Conservation (phyloP, 1,284 basidiomycete species). For the Xanthoconium separans region DNA sequence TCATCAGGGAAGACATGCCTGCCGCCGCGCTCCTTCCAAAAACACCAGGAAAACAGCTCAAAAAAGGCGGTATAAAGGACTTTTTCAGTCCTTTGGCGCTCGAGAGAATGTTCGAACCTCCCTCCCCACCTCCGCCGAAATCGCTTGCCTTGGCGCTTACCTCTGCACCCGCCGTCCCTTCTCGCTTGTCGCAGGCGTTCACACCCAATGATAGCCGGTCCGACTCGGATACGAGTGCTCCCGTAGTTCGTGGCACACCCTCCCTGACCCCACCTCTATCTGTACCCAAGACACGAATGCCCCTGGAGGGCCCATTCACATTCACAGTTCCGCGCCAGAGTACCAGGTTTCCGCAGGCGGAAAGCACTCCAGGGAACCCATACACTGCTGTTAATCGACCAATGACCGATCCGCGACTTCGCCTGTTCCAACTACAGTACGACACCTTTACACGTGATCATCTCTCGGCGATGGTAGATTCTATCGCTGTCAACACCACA, state of each 20-base stretch:
- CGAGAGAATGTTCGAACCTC: slow-evolving; percentile 90
- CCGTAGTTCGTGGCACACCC: slow-evolving; percentile 22
- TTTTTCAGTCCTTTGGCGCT: slow-evolving; percentile 84
- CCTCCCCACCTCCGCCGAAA: slow-evolving; percentile 58
- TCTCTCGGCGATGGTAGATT: slow-evolving; percentile 88
- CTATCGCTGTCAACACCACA: slow-evolving; percentile 77
- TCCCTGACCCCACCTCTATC: slow-evolving; percentile 14
- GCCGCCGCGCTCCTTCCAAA: slow-evolving; percentile 56
- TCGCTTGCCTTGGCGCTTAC: slow-evolving; percentile 24
- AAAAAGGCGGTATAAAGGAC: slow-evolving; percentile 67
- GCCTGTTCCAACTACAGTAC: slow-evolving; percentile 88
- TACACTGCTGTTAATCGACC: slow-evolving; percentile 38
- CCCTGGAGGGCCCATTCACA: slow-evolving; percentile 67
- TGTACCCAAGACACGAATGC: slow-evolving; percentile 23
- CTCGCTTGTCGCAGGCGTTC: slow-evolving; percentile 36
- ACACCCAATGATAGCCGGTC: slow-evolving; percentile 30
- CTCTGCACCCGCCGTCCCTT: slow-evolving; percentile 35
- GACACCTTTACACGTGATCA: slow-evolving; percentile 93
- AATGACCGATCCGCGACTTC: slow-evolving; percentile 69
- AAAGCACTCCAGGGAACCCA: slow-evolving; percentile 56
- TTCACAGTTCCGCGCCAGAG: slow-evolving; percentile 60
- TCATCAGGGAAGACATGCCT: slow-evolving; percentile 72
- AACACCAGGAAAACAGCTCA: slow-evolving; percentile 57
- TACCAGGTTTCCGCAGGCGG: slow-evolving; percentile 41
- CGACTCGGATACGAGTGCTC: slow-evolving; percentile 20